phyloP scores from a whole-genome alignment of 768 basidiomycete species.

The Nidularia sp. region DNA sequence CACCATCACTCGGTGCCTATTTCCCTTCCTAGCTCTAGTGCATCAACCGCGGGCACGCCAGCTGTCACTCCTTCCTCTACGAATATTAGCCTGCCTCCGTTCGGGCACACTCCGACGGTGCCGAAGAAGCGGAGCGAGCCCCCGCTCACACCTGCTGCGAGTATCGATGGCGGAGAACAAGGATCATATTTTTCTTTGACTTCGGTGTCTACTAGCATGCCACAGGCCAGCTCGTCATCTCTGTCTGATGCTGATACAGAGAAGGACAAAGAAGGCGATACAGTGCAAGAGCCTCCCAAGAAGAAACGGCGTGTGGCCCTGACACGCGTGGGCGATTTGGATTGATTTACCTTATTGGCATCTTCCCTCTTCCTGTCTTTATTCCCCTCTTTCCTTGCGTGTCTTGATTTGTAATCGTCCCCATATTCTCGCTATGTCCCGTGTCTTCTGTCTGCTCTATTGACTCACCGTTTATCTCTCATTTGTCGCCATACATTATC shows the following conservation, averaged over 20 bases:
- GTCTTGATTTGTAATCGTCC: too few species aligned
- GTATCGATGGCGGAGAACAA: slow-evolving; percentile 34
- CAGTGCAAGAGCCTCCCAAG: slow-evolving; percentile 61
- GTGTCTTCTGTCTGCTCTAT: too few species aligned
- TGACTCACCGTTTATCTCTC: not conserved
- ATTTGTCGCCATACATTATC: not conserved
- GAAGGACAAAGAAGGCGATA: slow-evolving; percentile 17
- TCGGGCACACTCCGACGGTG: not conserved
- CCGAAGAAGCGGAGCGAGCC: not conserved
- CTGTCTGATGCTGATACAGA: slow-evolving; percentile 11
- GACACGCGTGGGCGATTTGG: slow-evolving; percentile 63
- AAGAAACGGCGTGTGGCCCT: slow-evolving; percentile 83
- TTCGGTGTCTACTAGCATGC: slow-evolving; percentile 14
- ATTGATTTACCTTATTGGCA: slow-evolving; percentile 11
- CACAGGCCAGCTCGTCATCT: slow-evolving; percentile 1
- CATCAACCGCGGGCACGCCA: slow-evolving; percentile 29
- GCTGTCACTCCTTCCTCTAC: slow-evolving; percentile 28
- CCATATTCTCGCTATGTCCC: too few species aligned
- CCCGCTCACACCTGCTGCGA: slow-evolving; percentile 10
- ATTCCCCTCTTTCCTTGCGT: not conserved
- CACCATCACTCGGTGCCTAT: slow-evolving; percentile 75
- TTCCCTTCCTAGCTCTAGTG: slow-evolving; percentile 27
- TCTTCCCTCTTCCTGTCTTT: not conserved
- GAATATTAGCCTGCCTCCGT: slow-evolving; percentile 19
- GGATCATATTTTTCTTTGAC: slow-evolving; percentile 11